Evolutionary conservation across 2,329 filamentous ascomycete genomes (phyloP).

Genomic region (Trichoderma lentiforme): DNA sequence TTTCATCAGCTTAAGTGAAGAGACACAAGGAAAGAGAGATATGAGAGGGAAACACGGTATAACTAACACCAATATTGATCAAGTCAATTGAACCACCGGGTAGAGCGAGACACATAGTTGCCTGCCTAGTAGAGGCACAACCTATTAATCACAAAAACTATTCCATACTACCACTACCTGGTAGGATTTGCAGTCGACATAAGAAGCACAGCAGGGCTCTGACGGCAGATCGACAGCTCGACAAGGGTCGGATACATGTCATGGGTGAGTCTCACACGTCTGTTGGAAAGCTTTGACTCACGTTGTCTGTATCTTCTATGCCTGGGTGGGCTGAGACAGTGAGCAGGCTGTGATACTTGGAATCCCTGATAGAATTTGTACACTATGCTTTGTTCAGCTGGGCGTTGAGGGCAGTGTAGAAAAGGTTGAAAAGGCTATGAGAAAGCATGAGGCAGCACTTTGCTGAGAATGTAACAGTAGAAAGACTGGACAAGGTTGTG

Average conservation of each 20-base stretch:
- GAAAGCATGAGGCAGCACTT: background rate
- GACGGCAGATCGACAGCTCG: conserved; percentile 13
- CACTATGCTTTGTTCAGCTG: background rate
- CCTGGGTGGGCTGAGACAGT: background rate
- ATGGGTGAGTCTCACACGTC: background rate
- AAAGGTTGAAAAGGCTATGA: background rate
- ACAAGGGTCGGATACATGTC: background rate
- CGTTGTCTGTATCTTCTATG: background rate
- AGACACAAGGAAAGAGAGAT: background rate
- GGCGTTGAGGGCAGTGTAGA: background rate
- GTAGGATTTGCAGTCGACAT: background rate
- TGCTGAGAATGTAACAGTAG: background rate
- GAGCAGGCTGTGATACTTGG: background rate
- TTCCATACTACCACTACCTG: too few relatives aligned
- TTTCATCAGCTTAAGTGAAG: background rate
- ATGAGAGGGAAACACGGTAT: background rate
- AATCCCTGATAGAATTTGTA: background rate
- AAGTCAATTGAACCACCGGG: background rate
- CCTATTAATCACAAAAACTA: background rate
- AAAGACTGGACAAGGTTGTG: background rate
- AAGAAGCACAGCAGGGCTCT: background rate
- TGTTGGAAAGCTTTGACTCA: background rate
- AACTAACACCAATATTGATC: background rate
- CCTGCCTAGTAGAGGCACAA: background rate
- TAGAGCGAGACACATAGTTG: background rate